A percentile compares a stretch with the other conserved stretches of the same genome.
phyloP scores from a whole-genome alignment of 352 stramenopile species.

The Elongisporangium senticosum region DNA sequence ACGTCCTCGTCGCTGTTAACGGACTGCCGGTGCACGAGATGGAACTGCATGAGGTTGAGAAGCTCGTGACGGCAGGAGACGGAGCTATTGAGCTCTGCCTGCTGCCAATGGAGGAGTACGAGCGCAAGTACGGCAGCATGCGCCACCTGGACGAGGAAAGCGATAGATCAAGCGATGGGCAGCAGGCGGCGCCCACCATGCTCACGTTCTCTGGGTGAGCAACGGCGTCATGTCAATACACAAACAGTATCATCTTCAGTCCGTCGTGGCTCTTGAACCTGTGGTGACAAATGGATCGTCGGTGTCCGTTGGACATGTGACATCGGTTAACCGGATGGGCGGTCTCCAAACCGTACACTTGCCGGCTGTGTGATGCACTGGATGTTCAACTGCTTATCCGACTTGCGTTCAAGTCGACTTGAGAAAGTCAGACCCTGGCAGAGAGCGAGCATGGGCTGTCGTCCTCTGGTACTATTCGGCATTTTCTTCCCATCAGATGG shows the following conservation, averaged over 20 bases:
- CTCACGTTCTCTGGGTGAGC: not conserved
- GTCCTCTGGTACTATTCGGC: not conserved
- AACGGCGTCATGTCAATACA: not conserved
- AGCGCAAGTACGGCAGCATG: slow-evolving; percentile 43
- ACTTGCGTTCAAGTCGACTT: not conserved
- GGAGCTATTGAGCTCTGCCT: slow-evolving; percentile 79
- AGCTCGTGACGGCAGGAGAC: slow-evolving; percentile 61
- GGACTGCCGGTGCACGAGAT: slow-evolving; percentile 78
- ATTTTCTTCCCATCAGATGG: slow-evolving; percentile 1
- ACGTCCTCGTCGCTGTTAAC: slow-evolving; percentile 80
- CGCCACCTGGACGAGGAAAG: not conserved
- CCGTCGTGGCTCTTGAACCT: not conserved
- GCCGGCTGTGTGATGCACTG: not conserved
- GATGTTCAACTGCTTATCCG: not conserved
- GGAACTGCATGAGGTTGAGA: slow-evolving; percentile 66
- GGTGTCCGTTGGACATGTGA: not conserved
- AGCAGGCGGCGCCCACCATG: not conserved
- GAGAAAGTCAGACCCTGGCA: not conserved
- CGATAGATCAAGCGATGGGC: not conserved
- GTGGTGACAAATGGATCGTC: not conserved
- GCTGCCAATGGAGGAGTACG: slow-evolving; percentile 68
- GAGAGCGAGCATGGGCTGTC: not conserved
- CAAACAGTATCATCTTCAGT: not conserved
- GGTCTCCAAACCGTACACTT: not conserved
- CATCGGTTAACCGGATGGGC: not conserved